Percentiles rank a stretch among this genome's conserved stretches.
These are phyloP conservation scores for Nasturtium officinale DNA, from an alignment of 345 rosid genomes.

Conservation along the genomic window DNA sequence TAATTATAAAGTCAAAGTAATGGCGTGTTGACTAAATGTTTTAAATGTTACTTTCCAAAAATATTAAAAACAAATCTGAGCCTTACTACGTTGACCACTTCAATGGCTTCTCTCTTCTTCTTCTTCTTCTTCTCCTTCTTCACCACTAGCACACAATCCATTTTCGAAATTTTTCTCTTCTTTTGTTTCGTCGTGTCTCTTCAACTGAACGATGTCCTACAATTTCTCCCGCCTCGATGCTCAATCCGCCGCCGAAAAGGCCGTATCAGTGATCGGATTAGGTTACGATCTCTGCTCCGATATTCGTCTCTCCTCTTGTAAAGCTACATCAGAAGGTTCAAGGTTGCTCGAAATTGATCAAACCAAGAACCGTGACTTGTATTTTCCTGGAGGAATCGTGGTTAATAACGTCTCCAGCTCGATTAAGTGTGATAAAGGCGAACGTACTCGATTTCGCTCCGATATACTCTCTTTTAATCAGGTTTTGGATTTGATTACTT, in stretches of 20 bases:
- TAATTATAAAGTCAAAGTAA: slow-evolving; percentile 29
- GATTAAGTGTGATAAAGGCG: slow-evolving; percentile 95
- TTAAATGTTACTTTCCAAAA: neutral
- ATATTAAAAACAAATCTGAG: neutral
- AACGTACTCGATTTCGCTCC: slow-evolving; percentile 75
- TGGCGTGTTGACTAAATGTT: slow-evolving; percentile 38
- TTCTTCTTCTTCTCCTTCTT: slow-evolving; percentile 11
- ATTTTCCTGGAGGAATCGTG: slow-evolving; percentile 74
- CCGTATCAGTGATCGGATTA: slow-evolving; percentile 81
- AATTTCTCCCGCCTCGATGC: slow-evolving; percentile 54
- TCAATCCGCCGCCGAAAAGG: slow-evolving; percentile 77
- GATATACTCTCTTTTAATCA: slow-evolving; percentile 85
- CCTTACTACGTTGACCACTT: slow-evolving; percentile 39
- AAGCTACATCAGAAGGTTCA: slow-evolving; percentile 53
- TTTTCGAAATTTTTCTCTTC: slow-evolving; percentile 20
- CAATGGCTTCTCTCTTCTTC: slow-evolving; percentile 27
- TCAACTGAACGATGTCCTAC: neutral
- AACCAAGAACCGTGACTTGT: slow-evolving; percentile 51
- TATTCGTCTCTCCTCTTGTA: slow-evolving; percentile 63
- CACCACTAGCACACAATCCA: slow-evolving; percentile 22
- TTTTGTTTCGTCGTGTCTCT: neutral
- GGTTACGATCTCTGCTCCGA: slow-evolving; percentile 76
- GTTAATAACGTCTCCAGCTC: slow-evolving; percentile 62
- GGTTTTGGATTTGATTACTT: slow-evolving; percentile 45
- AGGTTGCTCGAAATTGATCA: slow-evolving; percentile 62